Conservation (phyloP, 2,329 filamentous ascomycete genomes). For the Exophiala spinifera region DNA sequence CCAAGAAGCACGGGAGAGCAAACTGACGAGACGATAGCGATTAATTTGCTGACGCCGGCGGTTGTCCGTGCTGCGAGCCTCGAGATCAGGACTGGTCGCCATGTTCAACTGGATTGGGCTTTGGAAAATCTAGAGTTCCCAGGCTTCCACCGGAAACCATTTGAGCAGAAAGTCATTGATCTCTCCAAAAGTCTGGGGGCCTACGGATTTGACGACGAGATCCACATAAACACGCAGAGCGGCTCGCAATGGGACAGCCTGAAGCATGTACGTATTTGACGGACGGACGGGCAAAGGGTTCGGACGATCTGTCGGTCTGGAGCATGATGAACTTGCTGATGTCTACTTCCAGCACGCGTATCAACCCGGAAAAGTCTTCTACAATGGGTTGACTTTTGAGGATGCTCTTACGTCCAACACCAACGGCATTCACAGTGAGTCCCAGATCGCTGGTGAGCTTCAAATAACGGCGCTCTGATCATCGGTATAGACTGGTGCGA, state of each 20-base stretch:
- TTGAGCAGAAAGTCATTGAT: slow-evolving; percentile 28
- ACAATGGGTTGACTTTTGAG: slow-evolving; percentile 3
- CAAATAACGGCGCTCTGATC: too few species aligned
- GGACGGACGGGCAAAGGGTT: background rate
- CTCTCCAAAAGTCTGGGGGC: background rate
- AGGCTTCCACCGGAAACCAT: slow-evolving; percentile 4
- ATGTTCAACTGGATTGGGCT: slow-evolving; percentile 2
- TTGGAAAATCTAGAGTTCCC: slow-evolving; percentile 1
- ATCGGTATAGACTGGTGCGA: too few species aligned
- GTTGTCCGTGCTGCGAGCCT: background rate
- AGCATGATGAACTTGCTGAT: too few species aligned
- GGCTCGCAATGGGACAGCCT: slow-evolving; percentile 18
- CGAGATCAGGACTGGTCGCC: background rate
- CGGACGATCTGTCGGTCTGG: too few species aligned
- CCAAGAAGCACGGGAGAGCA: too few species aligned
- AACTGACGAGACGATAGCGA: too few species aligned
- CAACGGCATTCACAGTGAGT: slow-evolving; percentile 14
- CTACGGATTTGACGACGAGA: slow-evolving; percentile 3
- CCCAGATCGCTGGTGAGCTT: too few species aligned
- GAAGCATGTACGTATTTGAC: background rate
- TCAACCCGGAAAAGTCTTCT: slow-evolving; percentile 5
- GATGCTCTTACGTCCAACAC: background rate
- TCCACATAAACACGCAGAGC: slow-evolving; percentile 13
- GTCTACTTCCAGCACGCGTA: slow-evolving; percentile 1
- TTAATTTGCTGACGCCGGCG: background rate